Percentiles rank a stretch among this genome's conserved stretches.
Conservation (phyloP, 1,284 basidiomycete genomes). For the Naganishia liquefaciens region DNA sequence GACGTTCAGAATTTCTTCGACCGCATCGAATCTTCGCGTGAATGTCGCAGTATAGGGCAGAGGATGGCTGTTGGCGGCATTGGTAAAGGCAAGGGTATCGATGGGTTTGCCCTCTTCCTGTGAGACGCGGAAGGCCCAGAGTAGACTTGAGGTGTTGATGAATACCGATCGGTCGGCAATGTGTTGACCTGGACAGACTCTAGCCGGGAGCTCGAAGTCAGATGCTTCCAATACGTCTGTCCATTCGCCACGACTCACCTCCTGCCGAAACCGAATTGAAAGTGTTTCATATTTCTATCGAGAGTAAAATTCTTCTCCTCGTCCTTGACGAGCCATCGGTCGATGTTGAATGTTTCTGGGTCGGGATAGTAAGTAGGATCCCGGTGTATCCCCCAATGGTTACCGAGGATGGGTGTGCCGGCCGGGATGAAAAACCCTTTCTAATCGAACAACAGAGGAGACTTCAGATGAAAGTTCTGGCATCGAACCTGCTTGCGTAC, state of each 20-base stretch:
- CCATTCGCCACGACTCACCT: not conserved
- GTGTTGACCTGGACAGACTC: constrained; percentile 50
- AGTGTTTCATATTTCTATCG: constrained; percentile 35
- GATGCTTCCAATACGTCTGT: not conserved
- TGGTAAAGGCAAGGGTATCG: constrained; percentile 37
- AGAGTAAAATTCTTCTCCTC: constrained; percentile 30
- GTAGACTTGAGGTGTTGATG: constrained; percentile 47
- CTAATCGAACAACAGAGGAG: not conserved
- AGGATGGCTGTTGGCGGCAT: constrained; percentile 37
- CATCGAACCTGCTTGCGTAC: not conserved
- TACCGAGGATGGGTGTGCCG: constrained; percentile 23
- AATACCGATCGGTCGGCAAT: constrained; percentile 49
- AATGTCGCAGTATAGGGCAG: constrained; percentile 34
- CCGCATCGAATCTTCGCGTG: constrained; percentile 13
- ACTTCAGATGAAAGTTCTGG: not conserved
- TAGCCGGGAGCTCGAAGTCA: not conserved
- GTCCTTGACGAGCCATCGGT: constrained; percentile 36
- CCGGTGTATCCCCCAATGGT: constrained; percentile 39
- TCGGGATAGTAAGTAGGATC: constrained; percentile 39
- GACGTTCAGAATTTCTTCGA: constrained; percentile 8
- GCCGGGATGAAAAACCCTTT: constrained; percentile 29
- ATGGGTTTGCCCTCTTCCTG: constrained; percentile 34
- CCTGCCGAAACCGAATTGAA: constrained; percentile 43
- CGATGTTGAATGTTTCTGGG: constrained; percentile 38
- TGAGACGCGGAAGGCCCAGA: constrained; percentile 49